Evolutionary conservation across 441 rosid species (phyloP), one percentile per base, ranked within the genome.

Genomic region (Pelargonium citronellum): DNA sequence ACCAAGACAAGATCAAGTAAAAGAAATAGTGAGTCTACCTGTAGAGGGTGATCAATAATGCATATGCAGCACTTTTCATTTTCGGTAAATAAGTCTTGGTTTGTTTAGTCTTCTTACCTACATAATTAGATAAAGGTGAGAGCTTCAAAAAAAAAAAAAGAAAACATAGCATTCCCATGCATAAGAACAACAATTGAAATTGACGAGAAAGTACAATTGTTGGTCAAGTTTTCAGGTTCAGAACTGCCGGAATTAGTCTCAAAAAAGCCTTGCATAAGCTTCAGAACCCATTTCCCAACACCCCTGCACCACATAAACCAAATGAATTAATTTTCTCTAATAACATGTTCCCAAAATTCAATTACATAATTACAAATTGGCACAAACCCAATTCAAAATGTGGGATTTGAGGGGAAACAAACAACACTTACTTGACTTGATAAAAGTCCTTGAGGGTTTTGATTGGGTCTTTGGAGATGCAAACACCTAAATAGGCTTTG

Each of bases 201-300:
- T 55, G 8, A 15, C 9, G 13, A 55, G 61, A 57, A 69, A 22
- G 60, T 80, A 87, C 83, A 80, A 73, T 75, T 88, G 55, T 64
- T 71, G 19, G 70, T 70, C 72, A 79, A 55, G 70, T 80, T 86
- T 80, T 89, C 93, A 53, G 82, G 83, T 67, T 85, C 89, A 66
- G 93, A 86, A 83, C 55, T 47, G 58, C 69, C 81, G 39, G 81
- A 76, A 62, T 69, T 84, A 69, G 39, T 67, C 43, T 79, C 83
- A 70, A 91, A 93, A 77, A 82, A 86, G 69, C 87, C 89, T 77
- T 86, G 80, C 88, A 84, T 75, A 64, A 85, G 84, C 81, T 71
- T 89, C 71, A 93, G 61, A 77, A 89, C 83, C 98, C 93, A 93
- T 74, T 91, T 89, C 20, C 98, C 98, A 15, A 91, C 85, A 30